Conservation (phyloP, 768 basidiomycete species). For the Tulasnella sp. region DNA sequence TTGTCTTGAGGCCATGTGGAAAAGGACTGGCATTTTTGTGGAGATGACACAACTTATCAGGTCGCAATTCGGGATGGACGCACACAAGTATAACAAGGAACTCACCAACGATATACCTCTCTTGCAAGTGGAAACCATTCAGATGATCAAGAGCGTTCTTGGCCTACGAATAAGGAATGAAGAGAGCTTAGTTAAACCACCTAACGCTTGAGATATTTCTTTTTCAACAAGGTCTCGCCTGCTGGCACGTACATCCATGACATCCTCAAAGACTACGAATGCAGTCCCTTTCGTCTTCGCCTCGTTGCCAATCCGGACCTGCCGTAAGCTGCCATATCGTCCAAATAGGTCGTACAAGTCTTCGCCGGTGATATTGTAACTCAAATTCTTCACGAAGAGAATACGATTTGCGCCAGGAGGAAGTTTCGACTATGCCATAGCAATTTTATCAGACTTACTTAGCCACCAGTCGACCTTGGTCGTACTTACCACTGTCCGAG, state of each 20-base stretch:
- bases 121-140: conserved; percentile 96
- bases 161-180: conserved; percentile 41
- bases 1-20: conserved; percentile 96
- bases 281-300: conserved; percentile 91
- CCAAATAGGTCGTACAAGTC: conserved; percentile 96
- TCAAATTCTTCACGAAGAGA: conserved; percentile 86
- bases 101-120: conserved; percentile 83
- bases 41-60: too few relatives aligned
- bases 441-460: too few relatives aligned
- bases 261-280: conserved; percentile 92
- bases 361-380: conserved; percentile 85
- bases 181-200: neutral
- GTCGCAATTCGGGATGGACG: neutral
- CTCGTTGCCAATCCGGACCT: conserved; percentile 88
- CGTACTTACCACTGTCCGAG: too few relatives aligned
- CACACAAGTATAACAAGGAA: neutral
- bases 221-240: neutral
- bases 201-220: neutral
- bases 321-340: conserved; percentile 91
- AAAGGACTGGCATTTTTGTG: too few relatives aligned
- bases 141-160: conserved; percentile 94
- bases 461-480: too few relatives aligned
- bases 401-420: conserved; percentile 87
- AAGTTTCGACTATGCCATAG: conserved; percentile 81
- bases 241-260: conserved; percentile 62